phyloP scores from a whole-genome alignment of 2,329 filamentous ascomycete species.

The Cyclaneusma minus region DNA sequence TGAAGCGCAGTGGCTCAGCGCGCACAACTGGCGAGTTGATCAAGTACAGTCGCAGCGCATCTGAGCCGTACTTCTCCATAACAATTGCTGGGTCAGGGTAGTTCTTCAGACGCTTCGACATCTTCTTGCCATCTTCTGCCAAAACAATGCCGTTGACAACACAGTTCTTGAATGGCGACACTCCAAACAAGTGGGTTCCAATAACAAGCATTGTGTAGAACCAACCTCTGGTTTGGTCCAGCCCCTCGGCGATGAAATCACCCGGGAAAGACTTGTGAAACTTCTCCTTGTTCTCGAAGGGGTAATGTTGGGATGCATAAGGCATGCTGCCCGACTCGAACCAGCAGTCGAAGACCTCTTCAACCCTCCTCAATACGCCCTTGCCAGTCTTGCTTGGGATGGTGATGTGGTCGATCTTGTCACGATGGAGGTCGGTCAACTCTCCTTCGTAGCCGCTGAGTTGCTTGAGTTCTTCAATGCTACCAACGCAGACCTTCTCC shows the following conservation, averaged over 20 bases:
- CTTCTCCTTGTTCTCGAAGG: conserved; percentile 73
- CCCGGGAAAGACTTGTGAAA: conserved; percentile 75
- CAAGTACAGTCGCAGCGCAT: conserved; percentile 85
- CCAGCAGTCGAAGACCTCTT: conserved; percentile 94
- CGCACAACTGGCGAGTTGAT: conserved; percentile 94
- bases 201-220: conserved; percentile 88
- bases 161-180: conserved; percentile 82
- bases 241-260: conserved; percentile 85
- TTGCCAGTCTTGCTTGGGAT: conserved; percentile 85
- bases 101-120: conserved; percentile 95
- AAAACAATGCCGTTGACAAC: conserved; percentile 94
- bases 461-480: conserved; percentile 67
- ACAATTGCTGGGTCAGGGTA: conserved; percentile 78
- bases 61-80: conserved; percentile 78
- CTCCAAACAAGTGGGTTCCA: conserved; percentile 73
- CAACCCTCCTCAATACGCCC: conserved; percentile 62
- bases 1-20: conserved; percentile 80
- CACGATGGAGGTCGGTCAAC: conserved; percentile 73
- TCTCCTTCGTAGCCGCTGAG: conserved; percentile 78
- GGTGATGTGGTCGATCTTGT: conserved; percentile 87
- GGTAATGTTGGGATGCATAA: conserved; percentile 80
- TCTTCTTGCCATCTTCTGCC: conserved; percentile 93
- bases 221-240: conserved; percentile 92
- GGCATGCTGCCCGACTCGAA: conserved; percentile 96
- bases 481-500: conserved; percentile 76